These are phyloP conservation scores for Coemansia sp. DNA, from an alignment of 192 early-diverging fungal genomes.

Conservation along the genomic window DNA sequence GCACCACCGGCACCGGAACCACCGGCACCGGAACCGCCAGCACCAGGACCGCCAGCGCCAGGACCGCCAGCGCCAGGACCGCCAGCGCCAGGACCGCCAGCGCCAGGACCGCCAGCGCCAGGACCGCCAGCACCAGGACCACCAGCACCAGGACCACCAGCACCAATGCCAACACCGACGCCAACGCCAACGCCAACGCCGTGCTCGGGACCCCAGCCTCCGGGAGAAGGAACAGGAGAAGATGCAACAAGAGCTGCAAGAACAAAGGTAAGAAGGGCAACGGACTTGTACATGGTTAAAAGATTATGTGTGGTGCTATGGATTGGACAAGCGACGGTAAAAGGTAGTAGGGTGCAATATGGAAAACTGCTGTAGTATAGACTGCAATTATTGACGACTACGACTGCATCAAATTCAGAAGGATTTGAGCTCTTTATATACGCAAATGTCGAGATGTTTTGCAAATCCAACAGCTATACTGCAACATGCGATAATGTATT, in stretches of 20 bases:
- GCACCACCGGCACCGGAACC: neutral
- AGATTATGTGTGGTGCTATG: neutral
- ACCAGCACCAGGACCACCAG: neutral
- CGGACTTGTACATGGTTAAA: conserved; percentile 3
- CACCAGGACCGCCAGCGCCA: neutral
- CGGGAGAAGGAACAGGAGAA: neutral
- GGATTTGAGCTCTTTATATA: neutral
- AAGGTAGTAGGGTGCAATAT: too few species aligned
- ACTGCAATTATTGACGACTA: too few species aligned
- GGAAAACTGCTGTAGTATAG: too few species aligned
- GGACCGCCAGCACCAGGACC: conserved; percentile 3
- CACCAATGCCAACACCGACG: neutral
- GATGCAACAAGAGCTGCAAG: neutral
- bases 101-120: neutral
- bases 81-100: neutral
- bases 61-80: neutral
- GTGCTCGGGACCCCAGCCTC: too few species aligned
- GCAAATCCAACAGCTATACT: too few species aligned
- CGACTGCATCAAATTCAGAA: too few species aligned
- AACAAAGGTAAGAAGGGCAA: neutral
- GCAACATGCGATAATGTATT: neutral
- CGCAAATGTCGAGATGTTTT: too few species aligned
- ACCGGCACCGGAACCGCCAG: neutral
- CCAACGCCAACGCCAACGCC: neutral
- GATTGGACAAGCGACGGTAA: too few species aligned